These are phyloP conservation scores for Pichia paraexigua DNA, from an alignment of 805 yeast genomes.

Conservation along the genomic window DNA sequence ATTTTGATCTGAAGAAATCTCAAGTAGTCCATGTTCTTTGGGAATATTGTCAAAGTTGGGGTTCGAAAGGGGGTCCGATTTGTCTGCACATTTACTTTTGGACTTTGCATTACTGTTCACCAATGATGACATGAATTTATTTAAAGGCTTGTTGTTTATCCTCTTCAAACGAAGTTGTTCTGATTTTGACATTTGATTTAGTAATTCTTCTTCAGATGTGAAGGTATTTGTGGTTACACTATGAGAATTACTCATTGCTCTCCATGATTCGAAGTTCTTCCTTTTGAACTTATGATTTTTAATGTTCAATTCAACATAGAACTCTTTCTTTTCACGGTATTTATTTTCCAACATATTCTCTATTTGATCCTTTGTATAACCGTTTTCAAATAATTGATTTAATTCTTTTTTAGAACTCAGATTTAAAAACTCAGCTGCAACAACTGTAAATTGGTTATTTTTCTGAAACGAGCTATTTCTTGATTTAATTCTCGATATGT, in stretches of 20 bases:
- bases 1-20: not conserved
- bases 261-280: conserved; percentile 18
- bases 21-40: not conserved
- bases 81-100: not conserved
- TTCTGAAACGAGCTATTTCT: conserved; percentile 24
- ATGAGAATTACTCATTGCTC: conserved; percentile 4
- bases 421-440: conserved; percentile 26
- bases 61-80: not conserved
- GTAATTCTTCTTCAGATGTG: conserved; percentile 3
- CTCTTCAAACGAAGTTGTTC: conserved; percentile 1
- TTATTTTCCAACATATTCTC: conserved; percentile 23
- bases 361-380: conserved; percentile 21
- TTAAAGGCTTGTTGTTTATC: conserved; percentile 13
- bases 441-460: conserved; percentile 29
- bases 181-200: not conserved
- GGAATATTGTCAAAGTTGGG: conserved; percentile 2
- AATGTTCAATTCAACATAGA: conserved; percentile 20
- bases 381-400: conserved; percentile 17
- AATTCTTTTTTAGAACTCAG: conserved; percentile 21
- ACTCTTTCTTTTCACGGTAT: conserved; percentile 21
- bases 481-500: conserved; percentile 12
- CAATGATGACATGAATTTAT: conserved; percentile 11
- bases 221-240: conserved; percentile 1
- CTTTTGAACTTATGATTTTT: conserved; percentile 26
- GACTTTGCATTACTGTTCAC: conserved; percentile 11